Evolutionary conservation across 2,329 filamentous ascomycete species (phyloP).

Genomic region (Fusarium oligoseptatum): DNA sequence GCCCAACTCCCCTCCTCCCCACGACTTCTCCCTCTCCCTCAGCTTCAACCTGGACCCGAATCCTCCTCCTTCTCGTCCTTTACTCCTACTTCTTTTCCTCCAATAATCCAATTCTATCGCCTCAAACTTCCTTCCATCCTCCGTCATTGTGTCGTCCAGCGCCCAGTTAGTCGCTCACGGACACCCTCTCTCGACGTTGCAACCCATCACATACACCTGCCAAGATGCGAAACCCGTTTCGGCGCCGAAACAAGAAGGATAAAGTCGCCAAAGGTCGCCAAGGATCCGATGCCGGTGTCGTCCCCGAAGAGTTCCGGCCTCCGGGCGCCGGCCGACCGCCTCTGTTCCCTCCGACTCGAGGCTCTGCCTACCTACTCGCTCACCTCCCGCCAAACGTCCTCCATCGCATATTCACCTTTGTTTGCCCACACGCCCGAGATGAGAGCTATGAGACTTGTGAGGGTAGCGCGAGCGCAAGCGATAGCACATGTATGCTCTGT

Average conservation of each 20-base stretch:
- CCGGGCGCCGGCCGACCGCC: slow-evolving; percentile 42
- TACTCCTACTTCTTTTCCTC: slow-evolving; percentile 12
- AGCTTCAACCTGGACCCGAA: slow-evolving; percentile 9
- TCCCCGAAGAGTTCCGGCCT: slow-evolving; percentile 50
- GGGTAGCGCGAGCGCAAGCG: slow-evolving; percentile 72
- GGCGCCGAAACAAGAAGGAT: slow-evolving; percentile 56
- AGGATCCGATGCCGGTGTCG: slow-evolving; percentile 39
- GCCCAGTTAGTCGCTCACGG: slow-evolving; percentile 10
- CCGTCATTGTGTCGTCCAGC: not conserved
- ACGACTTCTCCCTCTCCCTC: slow-evolving; percentile 23
- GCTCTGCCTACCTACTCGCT: slow-evolving; percentile 60
- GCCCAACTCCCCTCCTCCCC: slow-evolving; percentile 29
- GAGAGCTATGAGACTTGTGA: slow-evolving; percentile 86
- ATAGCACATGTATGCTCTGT: slow-evolving; percentile 91
- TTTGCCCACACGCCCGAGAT: slow-evolving; percentile 87
- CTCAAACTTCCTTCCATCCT: slow-evolving; percentile 6
- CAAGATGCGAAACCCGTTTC: slow-evolving; percentile 55
- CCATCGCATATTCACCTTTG: slow-evolving; percentile 80
- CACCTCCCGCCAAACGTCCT: slow-evolving; percentile 78
- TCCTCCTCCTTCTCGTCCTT: slow-evolving; percentile 10
- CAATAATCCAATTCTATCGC: not conserved
- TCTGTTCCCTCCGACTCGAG: slow-evolving; percentile 54
- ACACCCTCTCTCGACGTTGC: slow-evolving; percentile 6
- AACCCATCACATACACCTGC: slow-evolving; percentile 14
- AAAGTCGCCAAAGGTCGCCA: slow-evolving; percentile 42